phyloP scores from a whole-genome alignment of 1,139 yeast species.

The Geotrichum carabidarum region DNA sequence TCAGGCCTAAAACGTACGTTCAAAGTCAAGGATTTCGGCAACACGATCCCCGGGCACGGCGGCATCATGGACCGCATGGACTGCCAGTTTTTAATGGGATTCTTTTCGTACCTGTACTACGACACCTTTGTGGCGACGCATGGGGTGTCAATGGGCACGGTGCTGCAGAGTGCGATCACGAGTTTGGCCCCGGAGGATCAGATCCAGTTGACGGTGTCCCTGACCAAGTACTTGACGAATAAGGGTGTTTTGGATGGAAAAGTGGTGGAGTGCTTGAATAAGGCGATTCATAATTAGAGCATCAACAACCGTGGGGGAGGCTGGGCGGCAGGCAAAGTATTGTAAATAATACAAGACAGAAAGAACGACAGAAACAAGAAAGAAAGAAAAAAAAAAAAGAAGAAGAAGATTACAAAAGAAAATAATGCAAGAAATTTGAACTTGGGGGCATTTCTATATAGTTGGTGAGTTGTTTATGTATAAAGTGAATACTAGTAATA shows the following conservation, averaged over 20 bases:
- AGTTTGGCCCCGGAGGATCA: conserved; percentile 66
- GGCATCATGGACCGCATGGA: conserved; percentile 96
- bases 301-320: not conserved
- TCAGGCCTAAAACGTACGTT: conserved; percentile 97
- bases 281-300: conserved; percentile 1
- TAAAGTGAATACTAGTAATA: too few species aligned
- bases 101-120: conserved; percentile 83
- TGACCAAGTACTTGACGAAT: conserved; percentile 58
- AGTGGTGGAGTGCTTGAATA: conserved; percentile 31
- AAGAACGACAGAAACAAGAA: too few species aligned
- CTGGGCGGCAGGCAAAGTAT: too few species aligned
- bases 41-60: conserved; percentile 94
- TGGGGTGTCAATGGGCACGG: conserved; percentile 63
- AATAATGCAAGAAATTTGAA: too few species aligned
- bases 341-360: too few species aligned
- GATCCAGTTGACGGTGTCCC: conserved; percentile 53
- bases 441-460: too few species aligned
- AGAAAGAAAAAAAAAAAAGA: not conserved
- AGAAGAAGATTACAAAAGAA: too few species aligned
- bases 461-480: too few species aligned
- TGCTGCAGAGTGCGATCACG: conserved; percentile 69
- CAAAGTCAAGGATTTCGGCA: conserved; percentile 88
- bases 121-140: conserved; percentile 74
- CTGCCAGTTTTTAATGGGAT: conserved; percentile 96
- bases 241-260: conserved; percentile 45